Base-by-base conservation (phyloP, 169 alveolate species). In the Plasmodium gonderi region DNA sequence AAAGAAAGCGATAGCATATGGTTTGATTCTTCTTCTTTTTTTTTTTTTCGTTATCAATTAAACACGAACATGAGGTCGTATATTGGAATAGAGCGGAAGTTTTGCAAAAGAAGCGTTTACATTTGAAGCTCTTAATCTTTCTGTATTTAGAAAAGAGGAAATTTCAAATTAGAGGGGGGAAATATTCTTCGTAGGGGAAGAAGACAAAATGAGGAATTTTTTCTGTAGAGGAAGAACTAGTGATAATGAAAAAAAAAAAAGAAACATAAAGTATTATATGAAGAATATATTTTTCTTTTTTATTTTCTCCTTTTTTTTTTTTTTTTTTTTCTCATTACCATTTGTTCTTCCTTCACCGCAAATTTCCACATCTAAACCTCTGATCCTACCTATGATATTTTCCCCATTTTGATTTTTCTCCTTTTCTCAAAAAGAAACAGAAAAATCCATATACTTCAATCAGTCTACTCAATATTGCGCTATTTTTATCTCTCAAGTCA, bases 361-460 rank as follows among this genome's bases (percentile, higher is more conserved):
- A 6, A 49, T 49, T 11, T 49, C 67, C 17, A 17, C 67, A n/a
- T 49, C 67, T 26, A 8, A n/a, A 31, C 1, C 9, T n/a, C 29
- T 36, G n/a, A n/a, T n/a, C n/a, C n/a, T n/a, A n/a, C n/a, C n/a
- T n/a, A n/a, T n/a, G n/a, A n/a, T n/a, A n/a, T n/a, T n/a, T n/a
- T n/a, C n/a, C n/a, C n/a, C n/a, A n/a, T 4, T 80, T 36, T 42
- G 44, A 20, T 31, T 17, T 29, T 29, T 80, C 12, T 80, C 47
- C 68, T 60, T 80, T 80, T 31, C 12, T 47, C 14, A 20, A 38
- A 65, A 80, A 26, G 33, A 64, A 42, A 3, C 91, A 65, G 69
- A 80, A 80, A 80, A 77, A 69, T 42, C 91, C 91, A 40, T 80
- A 80, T 80, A 68, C 91, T 67, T 80, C 91, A 80, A 80, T 80